phyloP scores from a whole-genome alignment of 768 basidiomycete species.

The Lactifluus pinguis region DNA sequence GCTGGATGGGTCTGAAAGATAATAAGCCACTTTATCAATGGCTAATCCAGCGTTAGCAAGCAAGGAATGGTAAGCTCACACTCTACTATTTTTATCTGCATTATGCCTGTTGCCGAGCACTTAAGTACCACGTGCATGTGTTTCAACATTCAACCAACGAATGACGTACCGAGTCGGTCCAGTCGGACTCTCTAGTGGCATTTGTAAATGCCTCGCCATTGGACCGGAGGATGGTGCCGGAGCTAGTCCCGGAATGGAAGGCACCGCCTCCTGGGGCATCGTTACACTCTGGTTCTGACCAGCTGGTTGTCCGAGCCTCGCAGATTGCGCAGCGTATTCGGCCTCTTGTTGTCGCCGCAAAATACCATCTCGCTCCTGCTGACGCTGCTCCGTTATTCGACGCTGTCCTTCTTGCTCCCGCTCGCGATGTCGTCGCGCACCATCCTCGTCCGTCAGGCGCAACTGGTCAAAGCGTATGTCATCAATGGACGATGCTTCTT shows the following conservation, averaged over 20 bases:
- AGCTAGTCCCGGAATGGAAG: neutral
- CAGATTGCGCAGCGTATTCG: constrained; percentile 24
- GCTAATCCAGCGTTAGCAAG: neutral
- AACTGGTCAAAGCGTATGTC: neutral
- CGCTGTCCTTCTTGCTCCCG: constrained; percentile 26
- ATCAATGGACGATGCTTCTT: neutral
- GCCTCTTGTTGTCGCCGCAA: constrained; percentile 47
- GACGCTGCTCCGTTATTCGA: constrained; percentile 34
- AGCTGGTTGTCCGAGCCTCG: constrained; percentile 19
- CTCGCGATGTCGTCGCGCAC: constrained; percentile 17
- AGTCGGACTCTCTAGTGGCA: constrained; percentile 62
- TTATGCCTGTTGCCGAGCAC: constrained; percentile 37
- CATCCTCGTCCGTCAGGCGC: constrained; percentile 18
- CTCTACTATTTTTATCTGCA: constrained; percentile 18
- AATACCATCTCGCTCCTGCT: constrained; percentile 50
- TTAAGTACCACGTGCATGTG: constrained; percentile 32
- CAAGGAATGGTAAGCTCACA: constrained; percentile 16
- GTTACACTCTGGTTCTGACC: constrained; percentile 30
- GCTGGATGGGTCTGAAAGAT: constrained; percentile 17
- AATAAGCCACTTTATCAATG: neutral
- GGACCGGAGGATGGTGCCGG: constrained; percentile 1
- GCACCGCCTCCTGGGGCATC: constrained; percentile 19
- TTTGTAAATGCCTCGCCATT: constrained; percentile 19
- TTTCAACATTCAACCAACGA: neutral
- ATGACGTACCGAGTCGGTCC: constrained; percentile 31